Evolutionary conservation across 2,329 filamentous ascomycete species (phyloP).

Genomic region (Venturia aucupariae): DNA sequence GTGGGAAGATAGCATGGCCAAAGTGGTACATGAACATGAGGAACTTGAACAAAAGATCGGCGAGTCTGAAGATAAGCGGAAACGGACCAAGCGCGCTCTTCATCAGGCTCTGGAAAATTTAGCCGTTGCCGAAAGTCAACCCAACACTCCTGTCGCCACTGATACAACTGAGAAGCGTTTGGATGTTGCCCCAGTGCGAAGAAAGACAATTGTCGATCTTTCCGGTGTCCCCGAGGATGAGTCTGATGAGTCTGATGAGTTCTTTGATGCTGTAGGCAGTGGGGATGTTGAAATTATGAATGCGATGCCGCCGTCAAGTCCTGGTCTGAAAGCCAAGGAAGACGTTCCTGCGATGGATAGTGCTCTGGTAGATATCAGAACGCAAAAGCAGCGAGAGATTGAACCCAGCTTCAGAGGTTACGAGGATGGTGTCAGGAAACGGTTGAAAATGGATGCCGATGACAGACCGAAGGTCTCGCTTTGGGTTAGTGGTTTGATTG

Average conservation of each 20-base stretch:
- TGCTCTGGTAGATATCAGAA: conserved; percentile 19
- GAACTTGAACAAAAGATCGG: conserved; percentile 78
- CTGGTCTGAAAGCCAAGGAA: conserved; percentile 31
- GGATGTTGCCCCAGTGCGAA: conserved; percentile 37
- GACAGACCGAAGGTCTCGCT: conserved; percentile 88
- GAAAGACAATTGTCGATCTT: conserved; percentile 60
- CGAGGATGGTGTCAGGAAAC: conserved; percentile 73
- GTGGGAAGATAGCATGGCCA: conserved; percentile 99
- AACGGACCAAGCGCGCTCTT: conserved; percentile 78
- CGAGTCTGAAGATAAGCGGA: conserved; percentile 83
- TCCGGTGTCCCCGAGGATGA: conserved; percentile 59
- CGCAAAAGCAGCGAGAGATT: conserved; percentile 51
- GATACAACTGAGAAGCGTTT: conserved; percentile 16
- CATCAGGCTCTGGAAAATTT: conserved; percentile 68
- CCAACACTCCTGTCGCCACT: conserved; percentile 15
- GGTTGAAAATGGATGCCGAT: conserved; percentile 82
- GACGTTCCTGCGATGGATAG: conserved; percentile 13
- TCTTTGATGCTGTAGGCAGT: conserved; percentile 93
- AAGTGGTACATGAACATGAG: conserved; percentile 91
- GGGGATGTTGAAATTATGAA: conserved; percentile 77
- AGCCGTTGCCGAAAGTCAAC: conserved; percentile 20
- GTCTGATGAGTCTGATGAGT: conserved; percentile 79
- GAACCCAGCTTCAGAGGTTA: conserved; percentile 77
- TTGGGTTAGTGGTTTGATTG: conserved; percentile 58
- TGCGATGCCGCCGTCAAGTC: conserved; percentile 45